These are phyloP conservation scores for Taphrina populina DNA, from an alignment of 1,139 yeast species.

Conservation along the genomic window DNA sequence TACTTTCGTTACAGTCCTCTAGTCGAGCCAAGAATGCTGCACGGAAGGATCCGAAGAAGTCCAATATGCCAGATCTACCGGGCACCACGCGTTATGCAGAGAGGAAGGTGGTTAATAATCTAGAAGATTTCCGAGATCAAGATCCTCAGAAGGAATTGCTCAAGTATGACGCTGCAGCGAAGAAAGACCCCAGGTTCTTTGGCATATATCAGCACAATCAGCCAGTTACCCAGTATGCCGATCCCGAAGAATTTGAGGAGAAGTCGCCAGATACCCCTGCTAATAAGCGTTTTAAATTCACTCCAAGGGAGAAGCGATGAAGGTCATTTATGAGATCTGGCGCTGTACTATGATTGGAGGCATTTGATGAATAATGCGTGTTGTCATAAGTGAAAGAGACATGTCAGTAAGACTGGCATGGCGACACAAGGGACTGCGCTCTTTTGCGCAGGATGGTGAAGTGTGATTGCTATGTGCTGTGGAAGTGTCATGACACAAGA, in stretches of 20 bases:
- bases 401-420: too few species aligned
- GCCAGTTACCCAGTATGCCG: constrained; percentile 24
- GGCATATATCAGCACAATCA: constrained; percentile 36
- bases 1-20: constrained; percentile 18
- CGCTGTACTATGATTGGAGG: too few species aligned
- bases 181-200: constrained; percentile 41
- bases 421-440: too few species aligned
- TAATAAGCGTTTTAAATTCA: constrained; percentile 21
- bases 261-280: constrained; percentile 3
- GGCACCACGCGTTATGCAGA: constrained; percentile 36
- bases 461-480: too few species aligned
- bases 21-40: constrained; percentile 29
- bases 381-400: too few species aligned
- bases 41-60: constrained; percentile 36
- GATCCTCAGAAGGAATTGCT: constrained; percentile 48
- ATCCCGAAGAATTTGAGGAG: constrained; percentile 4
- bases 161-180: constrained; percentile 45
- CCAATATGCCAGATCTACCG: constrained; percentile 34
- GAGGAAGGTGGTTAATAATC: constrained; percentile 40
- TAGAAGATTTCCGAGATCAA: constrained; percentile 41
- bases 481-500: too few species aligned
- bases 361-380: too few species aligned
- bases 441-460: too few species aligned
- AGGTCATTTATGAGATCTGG: too few species aligned
- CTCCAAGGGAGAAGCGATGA: constrained; percentile 11